Conservation (phyloP, 768 basidiomycete species). For the Coprinellus aureogranulatus region DNA sequence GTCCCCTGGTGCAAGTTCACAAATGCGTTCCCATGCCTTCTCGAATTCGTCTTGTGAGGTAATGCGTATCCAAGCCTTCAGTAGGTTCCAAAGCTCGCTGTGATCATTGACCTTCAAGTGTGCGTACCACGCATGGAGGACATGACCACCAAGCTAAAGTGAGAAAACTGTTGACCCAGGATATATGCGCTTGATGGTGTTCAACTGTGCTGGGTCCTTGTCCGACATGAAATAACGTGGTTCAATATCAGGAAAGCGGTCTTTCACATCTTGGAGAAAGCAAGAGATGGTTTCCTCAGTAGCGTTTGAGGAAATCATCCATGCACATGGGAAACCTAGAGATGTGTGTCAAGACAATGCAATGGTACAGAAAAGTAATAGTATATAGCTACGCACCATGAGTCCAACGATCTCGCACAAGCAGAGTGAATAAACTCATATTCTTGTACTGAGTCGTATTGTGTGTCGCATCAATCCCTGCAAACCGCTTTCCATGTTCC, state of each 20-base stretch:
- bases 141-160: constrained; percentile 31
- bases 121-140: constrained; percentile 28
- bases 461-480: constrained; percentile 13
- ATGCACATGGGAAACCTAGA: constrained; percentile 16
- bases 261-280: constrained; percentile 5
- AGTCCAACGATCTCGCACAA: constrained; percentile 11
- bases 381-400: constrained; percentile 3
- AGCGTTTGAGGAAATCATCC: constrained; percentile 19
- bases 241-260: neutral
- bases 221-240: constrained; percentile 3
- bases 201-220: constrained; percentile 1
- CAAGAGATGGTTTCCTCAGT: constrained; percentile 16
- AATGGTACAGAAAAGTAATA: neutral
- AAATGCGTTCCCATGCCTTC: constrained; percentile 12
- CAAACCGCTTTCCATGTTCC: neutral
- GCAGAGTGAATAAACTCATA: constrained; percentile 9
- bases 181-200: constrained; percentile 1
- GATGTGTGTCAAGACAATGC: neutral
- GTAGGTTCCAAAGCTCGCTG: constrained; percentile 18
- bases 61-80: constrained; percentile 22
- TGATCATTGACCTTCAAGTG: constrained; percentile 14
- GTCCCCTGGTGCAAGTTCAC: constrained; percentile 3
- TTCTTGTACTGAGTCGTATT: constrained; percentile 14
- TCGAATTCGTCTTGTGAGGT: constrained; percentile 15
- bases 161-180: constrained; percentile 8